Evolutionary conservation across 2,329 filamentous ascomycete genomes (phyloP).

Genomic region (Cordyceps javanica): DNA sequence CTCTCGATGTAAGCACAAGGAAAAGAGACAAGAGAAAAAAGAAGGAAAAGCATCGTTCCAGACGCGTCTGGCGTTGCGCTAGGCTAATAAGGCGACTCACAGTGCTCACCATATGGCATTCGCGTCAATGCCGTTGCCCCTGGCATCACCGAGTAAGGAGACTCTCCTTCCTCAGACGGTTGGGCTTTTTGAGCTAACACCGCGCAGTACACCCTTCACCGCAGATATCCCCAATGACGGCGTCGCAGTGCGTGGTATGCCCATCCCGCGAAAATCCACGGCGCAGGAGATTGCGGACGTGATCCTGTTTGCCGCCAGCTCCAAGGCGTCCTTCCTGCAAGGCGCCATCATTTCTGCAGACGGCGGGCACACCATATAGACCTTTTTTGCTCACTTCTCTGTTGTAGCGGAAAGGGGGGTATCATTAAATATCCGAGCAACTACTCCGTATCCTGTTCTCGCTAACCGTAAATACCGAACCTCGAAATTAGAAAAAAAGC

Average conservation of each 20-base stretch:
- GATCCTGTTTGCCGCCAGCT: conserved; percentile 37
- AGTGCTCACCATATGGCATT: conserved; percentile 40
- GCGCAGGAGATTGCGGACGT: conserved; percentile 41
- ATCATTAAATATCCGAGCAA: conserved; percentile 3
- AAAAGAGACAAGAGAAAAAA: background rate
- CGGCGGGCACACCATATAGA: conserved; percentile 36
- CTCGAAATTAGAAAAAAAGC: too few species aligned
- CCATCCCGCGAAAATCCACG: conserved; percentile 34
- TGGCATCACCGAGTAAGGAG: conserved; percentile 34
- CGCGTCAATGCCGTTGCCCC: conserved; percentile 41
- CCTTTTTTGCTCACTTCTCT: background rate
- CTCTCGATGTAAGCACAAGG: conserved; percentile 33
- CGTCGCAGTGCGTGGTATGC: conserved; percentile 27
- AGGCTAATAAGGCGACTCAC: background rate
- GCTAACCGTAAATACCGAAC: background rate
- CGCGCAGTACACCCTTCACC: conserved; percentile 38
- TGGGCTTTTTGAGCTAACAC: background rate
- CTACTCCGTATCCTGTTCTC: conserved; percentile 5
- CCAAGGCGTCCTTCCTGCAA: conserved; percentile 40
- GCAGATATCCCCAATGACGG: conserved; percentile 28
- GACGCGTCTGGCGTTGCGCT: background rate
- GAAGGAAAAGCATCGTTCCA: background rate
- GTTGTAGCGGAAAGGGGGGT: background rate
- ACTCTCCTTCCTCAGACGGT: background rate
- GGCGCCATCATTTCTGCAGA: conserved; percentile 38